Evolutionary conservation across 176 grass and related monocot species (phyloP), one percentile per base, ranked within the genome.

Genomic region (Lolium rigidum): DNA sequence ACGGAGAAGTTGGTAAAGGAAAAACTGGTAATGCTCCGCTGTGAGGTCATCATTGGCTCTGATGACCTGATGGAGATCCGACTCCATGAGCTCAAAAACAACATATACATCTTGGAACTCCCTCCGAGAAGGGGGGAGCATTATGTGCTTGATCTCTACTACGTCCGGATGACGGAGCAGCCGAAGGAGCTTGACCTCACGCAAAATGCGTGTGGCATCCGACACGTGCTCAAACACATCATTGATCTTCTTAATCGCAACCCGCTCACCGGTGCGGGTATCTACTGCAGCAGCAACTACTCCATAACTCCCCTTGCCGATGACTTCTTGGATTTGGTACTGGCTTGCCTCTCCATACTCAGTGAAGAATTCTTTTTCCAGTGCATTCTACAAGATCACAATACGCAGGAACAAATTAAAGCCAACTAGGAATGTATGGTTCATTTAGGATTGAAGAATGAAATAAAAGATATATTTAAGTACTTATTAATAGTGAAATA

Each of bases 171-270:
- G 95, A 75, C 85, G 92, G 2, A 98, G 90, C 64, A 98, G 73
- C 59, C 93, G 85, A 26, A 98, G 93, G 20, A 98, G 89, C 77
- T 98, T 98, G 89, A 98, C 91, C 88, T 98, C 95, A 11, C 95
- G 87, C 20, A 98, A 74, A 6, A 98, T 98, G 77, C 95, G 90
- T 0, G 89, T 98, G 56, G 95, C 93, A 63, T 98, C 95, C 54
- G 95, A 98, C 60, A 98, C 91, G 73, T 98, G 95, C 76, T 98
- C 95, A 74, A 98, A 98, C 47, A 98, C 95, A 25, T 98, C 91
- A n/a, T 98, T 98, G 41, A 98, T 98, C 85, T 98, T 98, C 91
- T 98, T 98, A 63, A 98, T 98, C 7, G 95, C 95, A 67, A 95
- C 95, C 58, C 77, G 87, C 83, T 98, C 91, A 31, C 95, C 91